Conservation (phyloP, 1,284 basidiomycete genomes). For the Fistulinella cinereoalba region DNA sequence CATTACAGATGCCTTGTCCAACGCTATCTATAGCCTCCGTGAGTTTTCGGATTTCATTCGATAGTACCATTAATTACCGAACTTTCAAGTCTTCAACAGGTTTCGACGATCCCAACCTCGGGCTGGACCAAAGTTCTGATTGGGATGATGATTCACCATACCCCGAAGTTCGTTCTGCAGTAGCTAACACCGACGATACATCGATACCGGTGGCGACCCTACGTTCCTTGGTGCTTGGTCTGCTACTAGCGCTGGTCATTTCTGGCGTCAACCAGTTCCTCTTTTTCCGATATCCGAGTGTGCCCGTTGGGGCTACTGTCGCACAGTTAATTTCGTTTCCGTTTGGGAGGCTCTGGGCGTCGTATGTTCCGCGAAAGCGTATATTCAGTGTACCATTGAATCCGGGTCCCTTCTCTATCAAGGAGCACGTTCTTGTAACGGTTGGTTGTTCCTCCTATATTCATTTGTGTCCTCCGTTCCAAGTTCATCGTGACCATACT, state of each 20-base stretch:
- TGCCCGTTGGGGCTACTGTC: conserved; percentile 45
- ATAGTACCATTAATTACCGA: too few species aligned
- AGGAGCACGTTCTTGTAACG: conserved; percentile 65
- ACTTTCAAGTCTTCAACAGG: conserved; percentile 8
- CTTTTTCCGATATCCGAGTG: conserved; percentile 52
- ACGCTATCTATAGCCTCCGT: too few species aligned
- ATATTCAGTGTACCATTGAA: conserved; percentile 57
- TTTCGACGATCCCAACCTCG: conserved; percentile 7
- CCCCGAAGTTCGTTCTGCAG: conserved; percentile 44
- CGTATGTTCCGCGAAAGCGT: conserved; percentile 46
- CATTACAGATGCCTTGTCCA: conserved; percentile 6
- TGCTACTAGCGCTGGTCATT: conserved; percentile 48
- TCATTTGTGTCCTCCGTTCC: not conserved
- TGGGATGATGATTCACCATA: conserved; percentile 40
- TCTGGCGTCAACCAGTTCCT: conserved; percentile 60
- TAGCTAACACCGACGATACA: conserved; percentile 42
- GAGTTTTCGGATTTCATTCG: not conserved
- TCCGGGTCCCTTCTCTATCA: conserved; percentile 75
- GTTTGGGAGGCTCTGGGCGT: conserved; percentile 48
- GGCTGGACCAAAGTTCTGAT: conserved; percentile 11
- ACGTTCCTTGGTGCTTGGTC: conserved; percentile 37
- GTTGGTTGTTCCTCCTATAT: conserved; percentile 26
- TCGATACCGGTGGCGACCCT: conserved; percentile 32
- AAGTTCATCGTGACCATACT: too few species aligned
- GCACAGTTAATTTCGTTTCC: conserved; percentile 59